Conservation (phyloP, 495 filamentous ascomycete genomes). For the Penicillium lividum region DNA sequence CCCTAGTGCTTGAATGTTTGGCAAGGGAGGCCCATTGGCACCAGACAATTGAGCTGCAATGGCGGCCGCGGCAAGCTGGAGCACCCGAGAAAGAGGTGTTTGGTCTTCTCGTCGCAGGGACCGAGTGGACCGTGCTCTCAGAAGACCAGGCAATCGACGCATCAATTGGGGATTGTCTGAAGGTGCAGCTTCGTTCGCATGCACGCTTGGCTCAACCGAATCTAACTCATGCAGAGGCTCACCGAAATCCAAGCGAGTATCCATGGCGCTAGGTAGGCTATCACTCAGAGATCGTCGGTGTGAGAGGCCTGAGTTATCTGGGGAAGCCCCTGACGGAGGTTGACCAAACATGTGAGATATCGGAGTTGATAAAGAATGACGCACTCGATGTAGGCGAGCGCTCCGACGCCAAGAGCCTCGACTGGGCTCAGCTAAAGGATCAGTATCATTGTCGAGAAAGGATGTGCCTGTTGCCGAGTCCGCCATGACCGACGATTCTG, state of each 20-base stretch:
- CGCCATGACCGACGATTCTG: conserved; percentile 30
- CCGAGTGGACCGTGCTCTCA: conserved; percentile 52
- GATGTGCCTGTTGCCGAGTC: conserved; percentile 26
- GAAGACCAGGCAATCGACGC: conserved; percentile 44
- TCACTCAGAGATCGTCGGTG: conserved; percentile 12
- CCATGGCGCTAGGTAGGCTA: conserved; percentile 35
- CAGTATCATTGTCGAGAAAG: conserved; percentile 26
- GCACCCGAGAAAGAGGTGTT: conserved; percentile 56
- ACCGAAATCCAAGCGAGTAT: conserved; percentile 45
- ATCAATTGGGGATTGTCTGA: conserved; percentile 24
- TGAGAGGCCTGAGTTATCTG: conserved; percentile 11
- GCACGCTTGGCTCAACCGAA: conserved; percentile 39
- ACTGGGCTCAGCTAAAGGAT: conserved; percentile 32
- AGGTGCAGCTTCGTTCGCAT: conserved; percentile 21
- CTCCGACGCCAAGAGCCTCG: conserved; percentile 47
- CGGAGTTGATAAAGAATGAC: conserved; percentile 45
- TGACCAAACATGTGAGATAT: conserved; percentile 51
- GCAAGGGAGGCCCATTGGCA: conserved; percentile 51
- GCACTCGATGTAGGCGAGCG: conserved; percentile 44
- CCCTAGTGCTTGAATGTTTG: conserved; percentile 59
- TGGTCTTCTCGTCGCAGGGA: conserved; percentile 56
- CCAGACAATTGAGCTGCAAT: conserved; percentile 63
- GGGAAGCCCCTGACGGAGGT: conserved; percentile 24
- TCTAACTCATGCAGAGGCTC: conserved; percentile 45
- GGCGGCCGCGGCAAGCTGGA: conserved; percentile 60